Evolutionary conservation across 148 eudicot species (phyloP).

Genomic region (Rhododendron vialii): DNA sequence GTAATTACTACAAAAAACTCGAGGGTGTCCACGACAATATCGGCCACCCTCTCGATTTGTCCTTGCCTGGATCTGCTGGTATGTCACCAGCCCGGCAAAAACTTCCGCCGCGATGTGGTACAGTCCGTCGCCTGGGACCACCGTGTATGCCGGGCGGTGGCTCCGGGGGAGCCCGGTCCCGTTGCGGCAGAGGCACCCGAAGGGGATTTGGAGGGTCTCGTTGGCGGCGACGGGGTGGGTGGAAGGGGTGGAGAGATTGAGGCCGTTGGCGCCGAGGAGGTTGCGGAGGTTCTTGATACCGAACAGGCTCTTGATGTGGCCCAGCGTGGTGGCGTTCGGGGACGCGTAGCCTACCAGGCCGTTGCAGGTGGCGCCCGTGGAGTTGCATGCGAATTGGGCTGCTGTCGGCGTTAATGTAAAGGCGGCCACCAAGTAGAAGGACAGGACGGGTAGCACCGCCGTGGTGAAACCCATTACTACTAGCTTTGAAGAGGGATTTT

Average conservation of each 20-base stretch:
- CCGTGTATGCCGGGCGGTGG: constrained; percentile 38
- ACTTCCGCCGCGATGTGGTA: constrained; percentile 48
- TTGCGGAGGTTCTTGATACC: constrained; percentile 34
- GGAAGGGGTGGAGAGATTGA: constrained; percentile 36
- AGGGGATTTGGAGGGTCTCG: constrained; percentile 47
- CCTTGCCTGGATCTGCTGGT: constrained; percentile 37
- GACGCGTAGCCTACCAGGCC: constrained; percentile 48
- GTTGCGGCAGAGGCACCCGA: constrained; percentile 61
- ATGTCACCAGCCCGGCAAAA: constrained; percentile 47
- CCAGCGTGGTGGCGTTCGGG: constrained; percentile 60
- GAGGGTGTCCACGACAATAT: too few species aligned
- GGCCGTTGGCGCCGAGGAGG: constrained; percentile 58
- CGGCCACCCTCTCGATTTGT: not conserved
- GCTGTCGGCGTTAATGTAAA: not conserved
- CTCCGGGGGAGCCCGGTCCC: constrained; percentile 46
- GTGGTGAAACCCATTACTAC: not conserved
- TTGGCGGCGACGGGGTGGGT: constrained; percentile 20
- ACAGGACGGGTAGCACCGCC: not conserved
- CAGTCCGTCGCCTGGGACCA: constrained; percentile 46
- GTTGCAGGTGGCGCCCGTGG: constrained; percentile 32
- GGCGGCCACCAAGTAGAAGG: not conserved
- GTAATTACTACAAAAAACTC: too few species aligned
- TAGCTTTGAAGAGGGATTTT: not conserved
- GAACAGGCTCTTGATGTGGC: constrained; percentile 45
- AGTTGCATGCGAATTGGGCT: constrained; percentile 41